Base-by-base conservation (phyloP, 2,329 filamentous ascomycete species). In the Thielaviopsis ethacetica region DNA sequence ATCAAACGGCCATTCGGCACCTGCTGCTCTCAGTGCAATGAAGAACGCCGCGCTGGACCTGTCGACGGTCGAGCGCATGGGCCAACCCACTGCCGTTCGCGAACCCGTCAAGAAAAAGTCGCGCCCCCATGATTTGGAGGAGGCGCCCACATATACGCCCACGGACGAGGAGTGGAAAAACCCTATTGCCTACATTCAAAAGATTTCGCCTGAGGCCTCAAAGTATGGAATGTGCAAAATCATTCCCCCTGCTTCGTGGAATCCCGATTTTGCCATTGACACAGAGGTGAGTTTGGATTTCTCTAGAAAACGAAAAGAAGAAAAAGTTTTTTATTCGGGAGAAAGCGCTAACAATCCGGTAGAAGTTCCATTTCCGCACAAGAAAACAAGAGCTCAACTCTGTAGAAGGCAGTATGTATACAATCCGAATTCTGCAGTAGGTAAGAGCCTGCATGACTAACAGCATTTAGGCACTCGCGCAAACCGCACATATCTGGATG, bases 281-380 rank as follows among this genome's bases (percentile, higher is more conserved):
- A 97, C 91, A 22, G 90, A 96, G 83, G 91, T 96, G 64, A 53
- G 70, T 27, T 27, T 13, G n/a, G 17, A 15, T 38, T 15, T 21
- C 5, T 7, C 22, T n/a, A 47, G 22, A 44, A 50, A 6, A 41
- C 19, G 51, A 41, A 10, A n/a, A 15, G 47, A 27, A 27, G 13
- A 27, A 15, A 13, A 15, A n/a, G 19, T 9, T 22, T 55, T 34
- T 59, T 30, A 44, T 26, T 56, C 15, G 22, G 15, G n/a, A 47
- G 15, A 64, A 47, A 59, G 44, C 64, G 68, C 61, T 63, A 57
- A 65, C 59, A 49, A 13, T 22, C 24, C 17, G 61, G 22, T 56
- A 96, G 91, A 88, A 84, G 71, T 98, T 98, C 67, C 93, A 98
- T 71, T 98, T 98, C 69, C 84, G 90, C 64, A 98, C 93, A 15